phyloP scores from a whole-genome alignment of 1,139 yeast genomes.

The Blastobotrys raffinosifermentans region DNA sequence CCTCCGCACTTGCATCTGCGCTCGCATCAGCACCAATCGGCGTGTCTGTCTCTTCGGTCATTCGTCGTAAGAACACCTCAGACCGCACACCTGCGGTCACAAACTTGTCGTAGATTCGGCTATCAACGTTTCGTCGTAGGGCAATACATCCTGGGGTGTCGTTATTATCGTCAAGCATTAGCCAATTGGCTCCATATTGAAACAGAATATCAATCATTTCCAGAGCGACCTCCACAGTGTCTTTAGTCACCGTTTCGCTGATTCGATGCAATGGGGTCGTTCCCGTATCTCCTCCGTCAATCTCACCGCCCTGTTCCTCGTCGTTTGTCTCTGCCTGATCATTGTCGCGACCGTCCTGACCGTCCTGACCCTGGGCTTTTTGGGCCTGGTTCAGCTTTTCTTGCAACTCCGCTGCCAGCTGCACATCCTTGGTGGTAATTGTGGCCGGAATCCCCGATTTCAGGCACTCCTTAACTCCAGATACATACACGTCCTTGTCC shows the following conservation, averaged over 20 bases:
- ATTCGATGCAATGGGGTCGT: constrained; percentile 79
- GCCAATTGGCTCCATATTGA: constrained; percentile 92
- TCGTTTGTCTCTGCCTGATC: constrained; percentile 24
- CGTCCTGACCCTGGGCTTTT: constrained; percentile 5
- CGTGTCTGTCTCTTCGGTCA: constrained; percentile 50
- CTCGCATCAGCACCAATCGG: constrained; percentile 20
- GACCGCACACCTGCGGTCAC: constrained; percentile 91
- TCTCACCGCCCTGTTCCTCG: constrained; percentile 23
- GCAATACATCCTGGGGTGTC: constrained; percentile 71
- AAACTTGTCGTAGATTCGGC: constrained; percentile 42
- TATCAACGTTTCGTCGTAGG: constrained; percentile 30
- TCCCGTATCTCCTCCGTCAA: constrained; percentile 37
- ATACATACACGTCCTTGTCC: constrained; percentile 38
- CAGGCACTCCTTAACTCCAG: constrained; percentile 42
- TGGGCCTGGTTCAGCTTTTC: constrained; percentile 8
- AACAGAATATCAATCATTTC: constrained; percentile 60
- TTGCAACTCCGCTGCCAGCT: constrained; percentile 16
- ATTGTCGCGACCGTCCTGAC: constrained; percentile 10
- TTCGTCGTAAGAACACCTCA: constrained; percentile 69
- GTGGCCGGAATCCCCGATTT: constrained; percentile 72
- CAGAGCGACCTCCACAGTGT: constrained; percentile 44
- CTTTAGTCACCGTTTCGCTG: constrained; percentile 25
- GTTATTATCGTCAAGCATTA: constrained; percentile 49
- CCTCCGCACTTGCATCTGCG: constrained; percentile 12
- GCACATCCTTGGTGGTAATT: constrained; percentile 72